phyloP scores from a whole-genome alignment of 2,329 filamentous ascomycete genomes.

The Neonectria faginata region DNA sequence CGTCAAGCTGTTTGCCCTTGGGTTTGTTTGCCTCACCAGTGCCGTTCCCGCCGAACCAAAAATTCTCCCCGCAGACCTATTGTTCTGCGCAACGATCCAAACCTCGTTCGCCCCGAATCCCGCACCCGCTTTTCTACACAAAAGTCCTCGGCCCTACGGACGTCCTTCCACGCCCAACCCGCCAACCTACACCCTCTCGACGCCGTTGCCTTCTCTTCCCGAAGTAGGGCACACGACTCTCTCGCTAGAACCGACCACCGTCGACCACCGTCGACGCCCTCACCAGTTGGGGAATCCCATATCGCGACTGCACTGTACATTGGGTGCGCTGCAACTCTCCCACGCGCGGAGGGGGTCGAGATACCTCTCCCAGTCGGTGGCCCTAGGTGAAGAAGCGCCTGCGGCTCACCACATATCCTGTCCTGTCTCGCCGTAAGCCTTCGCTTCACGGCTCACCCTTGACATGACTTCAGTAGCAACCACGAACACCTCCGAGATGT shows the following conservation, averaged over 20 bases:
- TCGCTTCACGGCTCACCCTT: conserved; percentile 37
- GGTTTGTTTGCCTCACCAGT: conserved; percentile 33
- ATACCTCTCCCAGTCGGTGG: conserved; percentile 36
- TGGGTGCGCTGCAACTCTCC: conserved; percentile 43
- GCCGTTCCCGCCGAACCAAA: conserved; percentile 32
- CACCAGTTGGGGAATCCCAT: conserved; percentile 38
- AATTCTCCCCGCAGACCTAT: conserved; percentile 30
- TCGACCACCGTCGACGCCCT: conserved; percentile 33
- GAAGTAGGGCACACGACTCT: conserved; percentile 30
- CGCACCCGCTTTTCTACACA: conserved; percentile 14
- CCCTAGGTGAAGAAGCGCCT: conserved; percentile 39
- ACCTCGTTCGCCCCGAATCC: conserved; percentile 18
- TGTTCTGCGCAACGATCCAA: conserved; percentile 23
- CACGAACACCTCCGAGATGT: conserved; percentile 58
- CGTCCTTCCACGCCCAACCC: conserved; percentile 13
- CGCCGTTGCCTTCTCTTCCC: conserved; percentile 16
- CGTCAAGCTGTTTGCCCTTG: conserved; percentile 29
- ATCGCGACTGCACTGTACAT: conserved; percentile 37
- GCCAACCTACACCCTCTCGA: conserved; percentile 26
- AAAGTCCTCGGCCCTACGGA: conserved; percentile 37
- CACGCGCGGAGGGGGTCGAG: conserved; percentile 43
- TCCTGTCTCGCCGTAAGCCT: conserved; percentile 36
- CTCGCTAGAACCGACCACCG: conserved; percentile 25
- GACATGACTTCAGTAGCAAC: conserved; percentile 47
- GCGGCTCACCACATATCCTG: conserved; percentile 31